A percentile compares a stretch with the other conserved stretches of the same genome.
Conservation (phyloP, 768 basidiomycete genomes). For the Arthromyces matolae region DNA sequence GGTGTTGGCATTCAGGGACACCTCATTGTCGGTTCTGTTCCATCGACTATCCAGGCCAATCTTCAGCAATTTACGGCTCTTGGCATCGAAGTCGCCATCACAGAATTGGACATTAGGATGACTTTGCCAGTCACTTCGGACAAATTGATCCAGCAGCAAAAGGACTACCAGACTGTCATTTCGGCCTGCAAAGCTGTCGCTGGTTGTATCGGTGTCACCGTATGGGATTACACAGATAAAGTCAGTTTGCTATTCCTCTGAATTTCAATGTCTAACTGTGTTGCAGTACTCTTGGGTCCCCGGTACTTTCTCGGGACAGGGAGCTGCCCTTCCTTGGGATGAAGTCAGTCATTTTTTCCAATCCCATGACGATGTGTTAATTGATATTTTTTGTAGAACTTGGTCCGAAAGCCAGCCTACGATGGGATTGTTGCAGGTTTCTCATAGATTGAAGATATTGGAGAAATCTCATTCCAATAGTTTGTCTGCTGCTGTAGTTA, state of each 20-base stretch:
- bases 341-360: conserved; percentile 19
- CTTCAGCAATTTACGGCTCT: conserved; percentile 52
- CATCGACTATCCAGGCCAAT: conserved; percentile 43
- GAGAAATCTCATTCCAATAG: no score
- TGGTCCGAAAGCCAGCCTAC: conserved; percentile 42
- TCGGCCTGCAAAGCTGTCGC: conserved; percentile 46
- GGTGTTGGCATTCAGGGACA: conserved; percentile 62
- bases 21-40: conserved; percentile 55
- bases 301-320: conserved; percentile 32
- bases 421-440: conserved; percentile 41
- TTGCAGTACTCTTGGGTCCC: conserved; percentile 39
- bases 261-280: background rate
- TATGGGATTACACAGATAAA: conserved; percentile 40
- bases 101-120: conserved; percentile 66
- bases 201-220: conserved; percentile 41
- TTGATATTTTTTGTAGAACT: conserved; percentile 24
- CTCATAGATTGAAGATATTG: background rate
- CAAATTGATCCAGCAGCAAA: conserved; percentile 49
- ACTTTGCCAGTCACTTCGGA: conserved; percentile 47
- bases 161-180: conserved; percentile 55
- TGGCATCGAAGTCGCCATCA: conserved; percentile 65
- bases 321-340: conserved; percentile 38
- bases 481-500: no score
- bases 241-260: background rate
- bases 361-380: background rate